phyloP scores from a whole-genome alignment of 495 filamentous ascomycete genomes.

The Trypethelium eluteriae region DNA sequence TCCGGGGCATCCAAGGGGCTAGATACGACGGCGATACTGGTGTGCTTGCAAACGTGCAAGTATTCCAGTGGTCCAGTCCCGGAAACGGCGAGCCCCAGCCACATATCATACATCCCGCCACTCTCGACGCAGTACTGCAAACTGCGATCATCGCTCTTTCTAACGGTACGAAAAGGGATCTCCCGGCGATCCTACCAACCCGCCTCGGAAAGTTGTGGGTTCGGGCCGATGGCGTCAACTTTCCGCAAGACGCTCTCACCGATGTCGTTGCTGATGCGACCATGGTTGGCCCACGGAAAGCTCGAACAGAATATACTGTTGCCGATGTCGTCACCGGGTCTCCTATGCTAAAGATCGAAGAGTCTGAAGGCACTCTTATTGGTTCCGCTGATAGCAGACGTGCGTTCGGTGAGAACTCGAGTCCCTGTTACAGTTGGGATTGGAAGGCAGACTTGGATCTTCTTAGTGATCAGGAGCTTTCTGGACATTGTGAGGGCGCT shows the following conservation, averaged over 20 bases:
- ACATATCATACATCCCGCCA: constrained; percentile 47
- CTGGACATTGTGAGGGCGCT: background rate
- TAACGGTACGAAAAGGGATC: background rate
- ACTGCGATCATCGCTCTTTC: background rate
- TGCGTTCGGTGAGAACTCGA: background rate
- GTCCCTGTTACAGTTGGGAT: background rate
- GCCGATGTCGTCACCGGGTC: background rate
- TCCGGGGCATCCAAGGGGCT: background rate
- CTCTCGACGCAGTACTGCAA: constrained; percentile 33
- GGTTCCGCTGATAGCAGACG: background rate
- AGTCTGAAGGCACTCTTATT: background rate
- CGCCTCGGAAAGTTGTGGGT: background rate
- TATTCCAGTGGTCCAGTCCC: constrained; percentile 24
- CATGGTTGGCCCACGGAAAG: constrained; percentile 2
- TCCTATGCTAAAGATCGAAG: background rate
- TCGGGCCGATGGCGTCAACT: background rate
- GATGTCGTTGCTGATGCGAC: background rate
- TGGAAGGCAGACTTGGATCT: constrained; percentile 6
- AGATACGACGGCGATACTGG: background rate
- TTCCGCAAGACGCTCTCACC: constrained; percentile 8
- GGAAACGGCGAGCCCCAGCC: constrained; percentile 39
- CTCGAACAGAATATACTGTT: background rate
- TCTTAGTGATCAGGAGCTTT: background rate
- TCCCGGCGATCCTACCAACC: background rate
- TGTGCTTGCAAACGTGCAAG: constrained; percentile 9